Evolutionary conservation across 352 stramenopile genomes (phyloP).

Genomic region (Plasmopara viticola): DNA sequence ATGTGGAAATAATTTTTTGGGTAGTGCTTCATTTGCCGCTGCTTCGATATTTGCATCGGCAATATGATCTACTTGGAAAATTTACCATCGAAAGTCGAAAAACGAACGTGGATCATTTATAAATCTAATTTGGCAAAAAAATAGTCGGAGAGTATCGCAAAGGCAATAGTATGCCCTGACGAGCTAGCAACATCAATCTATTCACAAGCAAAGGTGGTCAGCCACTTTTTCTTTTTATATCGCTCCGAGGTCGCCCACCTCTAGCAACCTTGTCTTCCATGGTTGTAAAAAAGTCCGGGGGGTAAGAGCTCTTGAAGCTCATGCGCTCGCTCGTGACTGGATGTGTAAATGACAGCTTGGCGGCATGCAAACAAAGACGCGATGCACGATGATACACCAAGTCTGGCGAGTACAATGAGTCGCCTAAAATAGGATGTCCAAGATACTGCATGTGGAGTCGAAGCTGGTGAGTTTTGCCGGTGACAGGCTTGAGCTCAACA

Average conservation of each 20-base stretch:
- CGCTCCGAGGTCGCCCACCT: not conserved
- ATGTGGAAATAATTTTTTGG: too few relatives aligned
- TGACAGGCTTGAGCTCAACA: conserved; percentile 65
- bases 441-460: conserved; percentile 90
- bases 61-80: too few relatives aligned
- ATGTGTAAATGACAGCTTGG: conserved; percentile 35
- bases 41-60: too few relatives aligned
- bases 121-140: too few relatives aligned
- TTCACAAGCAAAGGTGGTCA: not conserved
- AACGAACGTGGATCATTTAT: too few relatives aligned
- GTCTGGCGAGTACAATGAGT: conserved; percentile 75
- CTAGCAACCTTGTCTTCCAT: not conserved
- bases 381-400: conserved; percentile 34
- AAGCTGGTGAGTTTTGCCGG: conserved; percentile 91
- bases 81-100: too few relatives aligned
- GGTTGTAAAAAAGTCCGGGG: conserved; percentile 2
- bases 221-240: not conserved
- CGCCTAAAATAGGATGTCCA: conserved; percentile 90
- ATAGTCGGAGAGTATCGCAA: too few relatives aligned
- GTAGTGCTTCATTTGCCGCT: too few relatives aligned
- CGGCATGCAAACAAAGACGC: conserved; percentile 48
- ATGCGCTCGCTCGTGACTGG: conserved; percentile 33
- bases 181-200: too few relatives aligned
- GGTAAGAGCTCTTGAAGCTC: conserved; percentile 24
- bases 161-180: too few relatives aligned